Evolutionary conservation across 73 alveolate species (phyloP), one percentile per base, ranked within the genome.

Genomic region (Blepharisma stoltei): DNA sequence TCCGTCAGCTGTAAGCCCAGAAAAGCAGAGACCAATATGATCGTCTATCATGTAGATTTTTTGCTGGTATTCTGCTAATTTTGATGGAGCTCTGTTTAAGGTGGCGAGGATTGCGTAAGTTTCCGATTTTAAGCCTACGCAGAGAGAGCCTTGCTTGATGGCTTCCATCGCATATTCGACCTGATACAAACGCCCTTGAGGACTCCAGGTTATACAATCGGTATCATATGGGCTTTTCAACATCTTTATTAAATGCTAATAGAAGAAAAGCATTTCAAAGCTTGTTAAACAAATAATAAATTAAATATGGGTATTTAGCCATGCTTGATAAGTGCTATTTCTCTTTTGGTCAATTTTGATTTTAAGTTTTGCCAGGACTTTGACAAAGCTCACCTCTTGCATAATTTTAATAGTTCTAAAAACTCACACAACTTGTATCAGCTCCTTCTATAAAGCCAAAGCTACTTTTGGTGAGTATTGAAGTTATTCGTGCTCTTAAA

Each of bases 121-220:
- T 78, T 83, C 77, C 52, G 90, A 87, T 14, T 88, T 81, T 37
- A 93, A 91, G 25, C 99, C 99, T 67, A 97, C 86, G 55, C 94
- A 81, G 41, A 93, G 90, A 55, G 96, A 88, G 41, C 99, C 99
- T 79, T 96, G 97, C 88, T 95, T 94, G 27, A 97, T 98, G 2
- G 99, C 99, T 78, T 97, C 99, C 95, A 90, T 97, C 71, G 99
- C 99, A 78, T 96, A 96, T 68, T 93, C 99, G 44, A 90, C 94
- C 97, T 95, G 93, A 67, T 92, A 87, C 76, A 97, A 78, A 32
- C 97, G 90, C 66, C 99, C 99, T 52, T 94, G 92, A 46, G 99
- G 99, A 76, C 97, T 90, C 98, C 99, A 97, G 21, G 99, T 52
- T 52, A 52, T 52, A 52, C 23, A 14, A 52, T 52, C n/a, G 23